Conservation (phyloP, 1,139 yeast genomes). For the Hemisphaericaspora subhashii region DNA sequence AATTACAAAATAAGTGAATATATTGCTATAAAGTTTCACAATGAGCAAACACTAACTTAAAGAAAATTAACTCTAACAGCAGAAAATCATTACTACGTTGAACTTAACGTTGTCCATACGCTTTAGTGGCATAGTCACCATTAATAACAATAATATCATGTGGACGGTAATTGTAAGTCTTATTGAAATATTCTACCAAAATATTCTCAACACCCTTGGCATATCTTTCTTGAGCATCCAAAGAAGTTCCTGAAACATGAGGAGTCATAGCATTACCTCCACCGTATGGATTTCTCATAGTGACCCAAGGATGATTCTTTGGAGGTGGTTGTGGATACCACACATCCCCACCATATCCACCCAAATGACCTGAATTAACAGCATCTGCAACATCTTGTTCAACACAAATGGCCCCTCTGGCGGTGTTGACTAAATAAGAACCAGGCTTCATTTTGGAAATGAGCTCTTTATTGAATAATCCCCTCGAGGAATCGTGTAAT, state of each 20-base stretch:
- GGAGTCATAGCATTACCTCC: conserved; percentile 88
- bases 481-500: conserved; percentile 67
- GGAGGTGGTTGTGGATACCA: conserved; percentile 86
- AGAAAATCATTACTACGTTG: too few relatives aligned
- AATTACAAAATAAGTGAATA: too few relatives aligned
- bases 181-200: conserved; percentile 60
- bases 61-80: not conserved
- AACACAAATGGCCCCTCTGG: conserved; percentile 78
- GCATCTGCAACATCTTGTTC: conserved; percentile 79
- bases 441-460: conserved; percentile 76
- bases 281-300: conserved; percentile 62
- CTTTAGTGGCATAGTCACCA: conserved; percentile 73
- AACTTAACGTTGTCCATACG: conserved; percentile 31
- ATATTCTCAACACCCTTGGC: conserved; percentile 68
- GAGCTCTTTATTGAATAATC: conserved; percentile 66
- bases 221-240: conserved; percentile 78
- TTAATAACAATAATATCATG: conserved; percentile 71
- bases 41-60: too few relatives aligned
- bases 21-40: too few relatives aligned
- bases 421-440: conserved; percentile 77
- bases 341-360: conserved; percentile 85
- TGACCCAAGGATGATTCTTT: conserved; percentile 73
- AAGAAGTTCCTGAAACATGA: conserved; percentile 75
- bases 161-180: conserved; percentile 66
- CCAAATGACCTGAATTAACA: conserved; percentile 62